Conservation (phyloP, 225 moss, liverwort and hornwort species). For the Lunularia cruciata region DNA sequence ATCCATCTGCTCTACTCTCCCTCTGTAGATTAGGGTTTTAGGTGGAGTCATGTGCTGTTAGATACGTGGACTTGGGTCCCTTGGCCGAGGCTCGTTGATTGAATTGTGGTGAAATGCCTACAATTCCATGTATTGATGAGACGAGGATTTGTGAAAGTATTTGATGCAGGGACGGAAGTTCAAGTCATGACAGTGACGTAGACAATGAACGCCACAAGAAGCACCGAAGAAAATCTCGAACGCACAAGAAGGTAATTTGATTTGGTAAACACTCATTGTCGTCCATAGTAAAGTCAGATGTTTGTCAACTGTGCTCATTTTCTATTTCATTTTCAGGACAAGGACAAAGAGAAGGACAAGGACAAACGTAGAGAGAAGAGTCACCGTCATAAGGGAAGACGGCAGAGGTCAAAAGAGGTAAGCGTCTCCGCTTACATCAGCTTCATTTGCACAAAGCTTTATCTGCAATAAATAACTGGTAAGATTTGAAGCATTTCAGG, state of each 20-base stretch:
- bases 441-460: too few species aligned
- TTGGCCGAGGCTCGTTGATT: too few species aligned
- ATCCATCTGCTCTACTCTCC: too few species aligned
- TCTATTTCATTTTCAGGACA: conserved; percentile 40
- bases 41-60: too few species aligned
- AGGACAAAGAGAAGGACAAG: conserved; percentile 55
- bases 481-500: not conserved
- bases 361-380: conserved; percentile 59
- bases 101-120: not conserved
- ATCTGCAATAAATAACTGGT: too few species aligned
- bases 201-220: conserved; percentile 61
- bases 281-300: not conserved
- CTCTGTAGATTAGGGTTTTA: not conserved
- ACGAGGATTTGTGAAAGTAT: conserved; percentile 22
- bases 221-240: conserved; percentile 57
- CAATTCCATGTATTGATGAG: conserved; percentile 18
- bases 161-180: conserved; percentile 47
- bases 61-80: too few species aligned
- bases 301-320: not conserved
- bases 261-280: not conserved
- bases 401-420: conserved; percentile 82
- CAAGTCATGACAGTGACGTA: conserved; percentile 61
- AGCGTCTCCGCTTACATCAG: conserved; percentile 39
- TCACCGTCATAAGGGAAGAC: conserved; percentile 63
- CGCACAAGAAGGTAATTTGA: conserved; percentile 57